Evolutionary conservation across 768 basidiomycete species (phyloP).

Genomic region (Naganishia antarctica): DNA sequence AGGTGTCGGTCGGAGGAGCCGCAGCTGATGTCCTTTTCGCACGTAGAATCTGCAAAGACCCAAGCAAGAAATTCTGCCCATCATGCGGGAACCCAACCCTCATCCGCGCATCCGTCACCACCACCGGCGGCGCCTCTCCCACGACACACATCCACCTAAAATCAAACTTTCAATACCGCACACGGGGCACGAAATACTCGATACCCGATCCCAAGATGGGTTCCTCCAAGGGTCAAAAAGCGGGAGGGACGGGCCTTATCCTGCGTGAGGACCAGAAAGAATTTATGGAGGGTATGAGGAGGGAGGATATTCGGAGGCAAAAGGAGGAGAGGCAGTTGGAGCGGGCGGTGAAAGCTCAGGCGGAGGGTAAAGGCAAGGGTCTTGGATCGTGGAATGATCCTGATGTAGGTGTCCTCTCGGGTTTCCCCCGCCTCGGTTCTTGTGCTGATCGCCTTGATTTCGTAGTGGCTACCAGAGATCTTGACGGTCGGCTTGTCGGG

Average conservation of each 20-base stretch:
- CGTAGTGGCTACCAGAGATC: slow-evolving; percentile 48
- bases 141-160: slow-evolving; percentile 75
- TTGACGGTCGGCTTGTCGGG: slow-evolving; percentile 52
- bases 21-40: not conserved
- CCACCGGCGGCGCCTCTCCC: slow-evolving; percentile 50
- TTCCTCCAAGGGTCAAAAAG: slow-evolving; percentile 66
- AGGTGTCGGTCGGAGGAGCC: not conserved
- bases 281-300: slow-evolving; percentile 76
- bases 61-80: slow-evolving; percentile 91
- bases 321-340: slow-evolving; percentile 73
- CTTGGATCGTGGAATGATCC: slow-evolving; percentile 83
- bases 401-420: slow-evolving; percentile 53
- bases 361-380: slow-evolving; percentile 52
- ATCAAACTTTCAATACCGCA: slow-evolving; percentile 87
- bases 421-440: not conserved
- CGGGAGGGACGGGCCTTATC: slow-evolving; percentile 74
- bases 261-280: slow-evolving; percentile 88
- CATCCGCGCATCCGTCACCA: slow-evolving; percentile 82
- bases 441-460: not conserved
- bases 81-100: slow-evolving; percentile 92
- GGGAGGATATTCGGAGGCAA: slow-evolving; percentile 64
- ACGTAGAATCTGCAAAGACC: slow-evolving; percentile 85
- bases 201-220: slow-evolving; percentile 88
- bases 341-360: slow-evolving; percentile 56
- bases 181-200: slow-evolving; percentile 83